Base-by-base conservation (phyloP, 257 asterid species). In the Solanum pimpinellifolium region DNA sequence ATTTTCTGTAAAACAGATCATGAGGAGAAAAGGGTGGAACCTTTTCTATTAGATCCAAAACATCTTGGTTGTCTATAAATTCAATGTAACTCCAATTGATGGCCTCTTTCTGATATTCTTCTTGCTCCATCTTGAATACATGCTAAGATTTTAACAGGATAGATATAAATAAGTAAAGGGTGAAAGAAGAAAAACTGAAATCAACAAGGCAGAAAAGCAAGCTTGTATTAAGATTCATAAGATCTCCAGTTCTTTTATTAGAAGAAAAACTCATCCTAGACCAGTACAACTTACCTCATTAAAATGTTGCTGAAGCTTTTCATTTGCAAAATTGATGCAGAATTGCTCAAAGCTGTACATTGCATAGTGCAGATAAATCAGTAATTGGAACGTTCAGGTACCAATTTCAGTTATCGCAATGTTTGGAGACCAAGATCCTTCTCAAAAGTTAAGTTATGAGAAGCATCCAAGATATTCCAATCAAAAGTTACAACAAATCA, bases 61-160 rank as follows among this genome's bases (percentile, higher is more conserved):
- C 99, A 93, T 97, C 99, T 90, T 97, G 99, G 92, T 97, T 97
- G 95, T 97, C 99, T 86, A 97, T 96, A 91, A 95, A 97, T 89
- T 97, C 99, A 85, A 97, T 97, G 90, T 97, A 97, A 91, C 99
- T 97, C 99, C 99, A 97, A 89, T 96, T 91, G 89, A 97, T 97
- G 90, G 91, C 94, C 91, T 97, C 99, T 90, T 88, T 95, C 86
- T 88, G 96, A 92, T 97, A 97, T 90, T 97, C 99, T 92, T 97
- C 99, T 92, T 97, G 99, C 95, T 97, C 99, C 99, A 97, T 97
- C 96, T 97, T 97, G 90, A 97, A 97, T 74, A 97, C 99, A 68
- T 97, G 99, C 99, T 97, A 97, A 85, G 90, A 90, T 78, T 78
- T 75, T 29, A 72, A 89, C 52, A 74, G 74, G 23, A n/a, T 46